Conservation (phyloP, 129 eudicot genomes). For the Cynara cardunculus region DNA sequence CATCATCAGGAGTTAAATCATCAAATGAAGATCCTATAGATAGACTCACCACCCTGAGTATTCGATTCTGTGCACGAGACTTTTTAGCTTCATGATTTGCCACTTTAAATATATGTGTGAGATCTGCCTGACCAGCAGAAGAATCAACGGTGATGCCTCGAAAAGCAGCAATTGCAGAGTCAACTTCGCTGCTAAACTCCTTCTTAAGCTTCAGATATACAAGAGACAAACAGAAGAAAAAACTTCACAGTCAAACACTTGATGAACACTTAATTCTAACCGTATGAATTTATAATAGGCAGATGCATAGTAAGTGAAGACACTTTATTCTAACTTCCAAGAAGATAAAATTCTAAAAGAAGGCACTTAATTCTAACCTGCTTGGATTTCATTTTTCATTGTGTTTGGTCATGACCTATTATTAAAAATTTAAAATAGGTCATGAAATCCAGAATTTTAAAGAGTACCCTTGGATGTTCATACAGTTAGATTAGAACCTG, state of each 20-base stretch:
- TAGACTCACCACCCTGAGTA: constrained; percentile 82
- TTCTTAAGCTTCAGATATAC: constrained; percentile 57
- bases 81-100: constrained; percentile 94
- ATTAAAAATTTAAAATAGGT: too few species aligned
- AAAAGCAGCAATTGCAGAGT: constrained; percentile 63
- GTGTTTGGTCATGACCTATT: too few species aligned
- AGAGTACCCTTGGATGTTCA: too few species aligned
- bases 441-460: too few species aligned
- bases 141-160: constrained; percentile 56
- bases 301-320: too few species aligned
- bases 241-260: neutral
- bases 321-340: too few species aligned
- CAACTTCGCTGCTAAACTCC: constrained; percentile 83
- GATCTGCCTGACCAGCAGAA: constrained; percentile 74
- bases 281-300: too few species aligned
- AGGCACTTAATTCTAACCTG: too few species aligned
- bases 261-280: neutral
- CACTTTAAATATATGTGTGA: constrained; percentile 67
- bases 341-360: too few species aligned
- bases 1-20: neutral
- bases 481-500: too few species aligned
- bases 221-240: constrained; percentile 15
- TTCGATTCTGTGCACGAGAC: constrained; percentile 83
- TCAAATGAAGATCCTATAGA: neutral
- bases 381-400: too few species aligned